Evolutionary conservation across 1,284 basidiomycete genomes (phyloP), one percentile per base, ranked within the genome.

Genomic region (Ceratobasidium sp.): DNA sequence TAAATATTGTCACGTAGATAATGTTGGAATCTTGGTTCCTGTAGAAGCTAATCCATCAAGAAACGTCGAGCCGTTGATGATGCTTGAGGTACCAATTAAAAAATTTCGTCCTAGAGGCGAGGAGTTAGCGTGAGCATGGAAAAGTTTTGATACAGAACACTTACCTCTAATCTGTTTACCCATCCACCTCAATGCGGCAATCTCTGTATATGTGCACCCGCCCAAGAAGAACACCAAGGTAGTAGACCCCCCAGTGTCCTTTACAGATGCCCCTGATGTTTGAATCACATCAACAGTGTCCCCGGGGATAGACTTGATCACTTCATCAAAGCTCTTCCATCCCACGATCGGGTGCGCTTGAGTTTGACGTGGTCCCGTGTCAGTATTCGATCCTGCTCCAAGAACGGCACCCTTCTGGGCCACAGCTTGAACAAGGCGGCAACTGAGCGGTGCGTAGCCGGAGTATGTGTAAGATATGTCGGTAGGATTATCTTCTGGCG

Each of bases 151-250:
- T n/a, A 53, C 21, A 16, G 10, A n/a, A 8, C 5, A 80, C 82
- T 77, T 76, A 87, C 95, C 93, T 83, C 86, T 87, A 75, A 90
- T 90, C 79, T 95, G 93, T 76, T 88, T 86, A 73, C 88, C 87
- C 80, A 97, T 92, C 91, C 94, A 97, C 78, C 97, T 85, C 76
- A 99, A 80, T 9, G 97, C 96, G 23, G 96, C 91, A 70, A 99
- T 93, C 83, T 99, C 97, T 6, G 97, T 96, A 78, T 93, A 97
- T 5, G 97, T 99, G 79, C 96, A 96, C 2, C 97, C 97, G 41
- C 97, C 97, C n/a, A 99, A 83, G 87, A 98, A 98, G 82, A 98
- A 98, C 10, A 99, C 93, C 26, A 97, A 87, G 1, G 95, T 98
- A 2, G 92, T 97, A 2, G 87, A 89, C 3, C 86, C 81, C 75